Evolutionary conservation across 2,329 filamentous ascomycete genomes (phyloP).

Genomic region (Gnomoniopsis smithogilvyi): DNA sequence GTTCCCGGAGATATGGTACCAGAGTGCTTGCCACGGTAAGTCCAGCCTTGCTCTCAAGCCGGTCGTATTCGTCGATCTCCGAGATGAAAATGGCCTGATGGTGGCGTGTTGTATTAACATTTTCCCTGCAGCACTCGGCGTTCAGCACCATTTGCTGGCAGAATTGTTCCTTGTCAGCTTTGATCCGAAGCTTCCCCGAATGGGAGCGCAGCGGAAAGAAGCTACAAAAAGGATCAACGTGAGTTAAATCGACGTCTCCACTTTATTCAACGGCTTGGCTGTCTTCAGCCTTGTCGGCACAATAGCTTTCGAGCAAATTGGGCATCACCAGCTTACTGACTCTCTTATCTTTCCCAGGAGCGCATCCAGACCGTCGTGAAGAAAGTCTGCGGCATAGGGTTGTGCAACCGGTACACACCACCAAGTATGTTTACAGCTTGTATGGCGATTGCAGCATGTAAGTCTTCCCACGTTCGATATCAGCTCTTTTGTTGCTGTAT

Average conservation of each 20-base stretch:
- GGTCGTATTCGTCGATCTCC: background rate
- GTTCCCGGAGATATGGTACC: conserved; percentile 58
- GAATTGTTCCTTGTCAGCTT: conserved; percentile 54
- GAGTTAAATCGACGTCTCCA: conserved; percentile 18
- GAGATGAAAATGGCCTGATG: background rate
- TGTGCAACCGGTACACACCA: conserved; percentile 52
- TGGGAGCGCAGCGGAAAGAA: conserved; percentile 39
- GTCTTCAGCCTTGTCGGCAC: background rate
- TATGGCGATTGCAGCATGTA: conserved; percentile 53
- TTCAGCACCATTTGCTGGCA: conserved; percentile 58
- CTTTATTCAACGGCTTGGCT: background rate
- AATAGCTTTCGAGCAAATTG: background rate
- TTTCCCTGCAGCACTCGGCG: conserved; percentile 46
- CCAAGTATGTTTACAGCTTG: conserved; percentile 55
- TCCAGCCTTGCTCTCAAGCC: conserved; percentile 1
- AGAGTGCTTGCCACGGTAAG: conserved; percentile 51
- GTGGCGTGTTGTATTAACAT: background rate
- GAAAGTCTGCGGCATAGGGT: conserved; percentile 55
- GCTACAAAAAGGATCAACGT: conserved; percentile 39
- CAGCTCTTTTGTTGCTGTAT: background rate
- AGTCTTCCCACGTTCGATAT: conserved; percentile 22
- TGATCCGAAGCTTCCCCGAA: conserved; percentile 48
- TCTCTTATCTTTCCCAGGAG: conserved; percentile 28
- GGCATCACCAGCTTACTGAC: conserved; percentile 2
- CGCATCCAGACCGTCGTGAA: conserved; percentile 45